phyloP scores from a whole-genome alignment of 345 rosid species.

The Pistacia vera region DNA sequence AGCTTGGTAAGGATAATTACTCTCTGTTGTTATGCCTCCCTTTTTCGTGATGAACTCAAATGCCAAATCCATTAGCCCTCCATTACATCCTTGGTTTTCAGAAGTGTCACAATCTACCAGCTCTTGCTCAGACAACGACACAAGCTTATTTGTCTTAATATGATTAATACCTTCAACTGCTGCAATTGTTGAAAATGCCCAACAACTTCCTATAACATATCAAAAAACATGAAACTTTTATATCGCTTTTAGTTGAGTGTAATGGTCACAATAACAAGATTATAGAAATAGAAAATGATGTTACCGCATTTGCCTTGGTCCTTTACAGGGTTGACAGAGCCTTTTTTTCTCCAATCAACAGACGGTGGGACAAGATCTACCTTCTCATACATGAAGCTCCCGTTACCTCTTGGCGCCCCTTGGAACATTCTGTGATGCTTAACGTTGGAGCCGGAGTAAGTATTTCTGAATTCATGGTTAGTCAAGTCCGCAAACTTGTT shows the following conservation, averaged over 20 bases:
- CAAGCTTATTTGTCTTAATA: slow-evolving; percentile 52
- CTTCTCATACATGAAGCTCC: slow-evolving; percentile 63
- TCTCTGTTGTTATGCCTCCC: slow-evolving; percentile 65
- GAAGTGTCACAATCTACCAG: slow-evolving; percentile 67
- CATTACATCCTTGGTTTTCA: slow-evolving; percentile 70
- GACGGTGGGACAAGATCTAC: slow-evolving; percentile 41
- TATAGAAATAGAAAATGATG: neutral
- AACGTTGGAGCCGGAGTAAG: slow-evolving; percentile 72
- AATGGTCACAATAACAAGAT: too few relatives aligned
- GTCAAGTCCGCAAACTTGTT: slow-evolving; percentile 93
- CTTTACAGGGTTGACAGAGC: slow-evolving; percentile 74
- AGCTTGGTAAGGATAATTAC: slow-evolving; percentile 57
- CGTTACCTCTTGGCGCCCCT: slow-evolving; percentile 35
- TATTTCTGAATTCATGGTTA: slow-evolving; percentile 60
- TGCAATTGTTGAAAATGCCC: slow-evolving; percentile 78
- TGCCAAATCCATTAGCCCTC: slow-evolving; percentile 77
- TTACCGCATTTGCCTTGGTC: slow-evolving; percentile 91
- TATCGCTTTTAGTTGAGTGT: too few relatives aligned
- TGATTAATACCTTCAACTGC: slow-evolving; percentile 78
- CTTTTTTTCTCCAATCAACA: slow-evolving; percentile 81
- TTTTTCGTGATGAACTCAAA: slow-evolving; percentile 59
- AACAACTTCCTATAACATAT: slow-evolving; percentile 65
- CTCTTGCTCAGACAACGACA: slow-evolving; percentile 75
- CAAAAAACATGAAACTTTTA: neutral
- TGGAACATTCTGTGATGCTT: slow-evolving; percentile 68